These are phyloP conservation scores for Talaromyces nanjingensis DNA, from an alignment of 495 filamentous ascomycete genomes.

Conservation along the genomic window DNA sequence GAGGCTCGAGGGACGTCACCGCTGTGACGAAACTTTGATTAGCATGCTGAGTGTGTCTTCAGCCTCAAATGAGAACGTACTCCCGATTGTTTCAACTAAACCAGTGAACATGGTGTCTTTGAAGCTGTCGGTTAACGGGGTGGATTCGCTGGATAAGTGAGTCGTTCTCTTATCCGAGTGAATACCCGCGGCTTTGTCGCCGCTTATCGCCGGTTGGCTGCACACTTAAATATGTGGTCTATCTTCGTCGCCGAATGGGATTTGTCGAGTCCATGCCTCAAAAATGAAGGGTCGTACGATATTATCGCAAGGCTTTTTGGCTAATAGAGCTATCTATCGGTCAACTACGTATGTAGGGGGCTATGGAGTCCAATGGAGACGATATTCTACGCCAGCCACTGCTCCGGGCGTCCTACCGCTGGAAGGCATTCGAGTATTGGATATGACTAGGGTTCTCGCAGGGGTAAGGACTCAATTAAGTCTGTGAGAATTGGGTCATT, in stretches of 20 bases:
- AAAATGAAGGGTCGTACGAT: neutral
- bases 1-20: conserved; percentile 71
- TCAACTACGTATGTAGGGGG: neutral
- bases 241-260: neutral
- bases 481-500: conserved; percentile 3
- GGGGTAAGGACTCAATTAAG: conserved; percentile 55
- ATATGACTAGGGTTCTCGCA: conserved; percentile 94
- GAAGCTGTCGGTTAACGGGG: neutral
- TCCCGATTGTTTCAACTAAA: conserved; percentile 90
- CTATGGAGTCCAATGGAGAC: conserved; percentile 23
- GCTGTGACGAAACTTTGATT: conserved; percentile 40
- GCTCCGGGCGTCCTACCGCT: conserved; percentile 53
- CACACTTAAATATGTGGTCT: neutral
- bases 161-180: neutral
- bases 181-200: neutral
- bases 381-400: conserved; percentile 23
- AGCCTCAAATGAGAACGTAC: conserved; percentile 41
- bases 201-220: neutral
- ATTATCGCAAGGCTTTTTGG: neutral
- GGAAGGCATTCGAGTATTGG: conserved; percentile 78
- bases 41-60: neutral
- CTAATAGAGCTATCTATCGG: neutral
- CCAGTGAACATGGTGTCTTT: conserved; percentile 87
- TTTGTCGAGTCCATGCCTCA: neutral
- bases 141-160: neutral